Evolutionary conservation across 257 asterid species (phyloP), one percentile per base, ranked within the genome.

Genomic region (Fraxinus pennsylvanica): DNA sequence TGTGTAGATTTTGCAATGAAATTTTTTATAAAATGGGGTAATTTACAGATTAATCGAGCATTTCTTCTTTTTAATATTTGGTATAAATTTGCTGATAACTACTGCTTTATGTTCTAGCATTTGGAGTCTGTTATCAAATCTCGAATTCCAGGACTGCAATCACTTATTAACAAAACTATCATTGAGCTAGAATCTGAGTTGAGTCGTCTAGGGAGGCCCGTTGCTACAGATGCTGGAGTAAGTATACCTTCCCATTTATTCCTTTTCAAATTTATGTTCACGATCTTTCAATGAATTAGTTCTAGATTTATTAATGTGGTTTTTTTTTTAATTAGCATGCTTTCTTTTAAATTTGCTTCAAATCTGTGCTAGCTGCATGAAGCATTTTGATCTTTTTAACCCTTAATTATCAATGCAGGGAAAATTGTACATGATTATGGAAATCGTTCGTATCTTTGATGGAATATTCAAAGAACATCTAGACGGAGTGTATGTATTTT

Each of bases 151-250:
- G 94, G 98, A 84, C 97, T 96, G 84, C 99, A 96, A 90, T 93
- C 98, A n/a, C 94, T 95, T 47, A 95, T 95, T 85, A 95, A 82
- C 88, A 95, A 95, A 90, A 91, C 98, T 74, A 87, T 95, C 63
- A 86, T 89, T 83, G 99, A 95, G 75, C 86, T 95, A 79, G 99
- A 95, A 81, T 86, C 89, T 32, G 99, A 95, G 87, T 80, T 89
- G 94, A 88, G 93, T 84, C 96, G 97, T 66, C 91, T 95, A 45
- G 99, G 99, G 85, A 95, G 93, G 91, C 92, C 98, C 79, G 82
- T 95, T 78, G 99, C 99, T 45, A 88, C 97, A 66, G 99, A 95
- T 85, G 97, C 99, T 47, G 99, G 98, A 79, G 99, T 93, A 87
- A 88, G 97, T 78, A 66, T 65, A 73, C 74, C 35, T 57, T 57